Evolutionary conservation across 2,329 filamentous ascomycete genomes (phyloP), one percentile per base, ranked within the genome.

Genomic region (Penicillium oxalicum): DNA sequence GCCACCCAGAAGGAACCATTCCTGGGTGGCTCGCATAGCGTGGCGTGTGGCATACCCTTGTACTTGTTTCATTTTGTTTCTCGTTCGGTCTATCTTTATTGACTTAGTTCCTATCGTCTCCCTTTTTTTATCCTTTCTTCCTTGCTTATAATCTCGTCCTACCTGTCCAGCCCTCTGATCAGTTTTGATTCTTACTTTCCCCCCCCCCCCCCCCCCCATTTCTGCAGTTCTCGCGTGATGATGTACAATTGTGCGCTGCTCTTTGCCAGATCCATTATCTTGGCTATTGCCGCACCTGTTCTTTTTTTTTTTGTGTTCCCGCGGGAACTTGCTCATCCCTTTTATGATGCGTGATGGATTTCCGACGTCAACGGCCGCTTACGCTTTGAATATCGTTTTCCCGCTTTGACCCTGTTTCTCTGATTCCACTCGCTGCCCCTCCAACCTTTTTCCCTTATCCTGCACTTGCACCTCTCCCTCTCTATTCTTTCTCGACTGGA

Each of bases 271-370:
- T 32, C 29, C 11, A 11, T 32, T 32, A 11, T 32, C 29, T 32
- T 5, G 29, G 29, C 29, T 44, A 41, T 38, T 25, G 40, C 40
- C 33, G 48, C 43, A 24, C 13, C 24, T 51, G 47, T 51, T 33
- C 46, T 44, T 55, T 34, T 39, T 95, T 33, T 12, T 36, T 27
- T 45, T 94, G 73, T 91, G 93, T 47, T 33, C 44, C 40, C 44
- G 28, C n/a, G 42, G 38, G 43, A 33, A 41, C 39, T 45, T 48
- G 29, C 40, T 41, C 43, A 40, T 46, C 26, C 48, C 46, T 44
- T 40, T 50, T 48, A 35, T 51, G 38, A 59, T 52, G 50, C 36
- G 32, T 51, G 48, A 53, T 46, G 48, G 33, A 46, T 50, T 34
- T 13, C 44, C 48, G 49, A 43, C 41, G 43, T 49, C 43, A 40